Conservation (phyloP, 345 rosid genomes). For the Dipteronia sinensis region DNA sequence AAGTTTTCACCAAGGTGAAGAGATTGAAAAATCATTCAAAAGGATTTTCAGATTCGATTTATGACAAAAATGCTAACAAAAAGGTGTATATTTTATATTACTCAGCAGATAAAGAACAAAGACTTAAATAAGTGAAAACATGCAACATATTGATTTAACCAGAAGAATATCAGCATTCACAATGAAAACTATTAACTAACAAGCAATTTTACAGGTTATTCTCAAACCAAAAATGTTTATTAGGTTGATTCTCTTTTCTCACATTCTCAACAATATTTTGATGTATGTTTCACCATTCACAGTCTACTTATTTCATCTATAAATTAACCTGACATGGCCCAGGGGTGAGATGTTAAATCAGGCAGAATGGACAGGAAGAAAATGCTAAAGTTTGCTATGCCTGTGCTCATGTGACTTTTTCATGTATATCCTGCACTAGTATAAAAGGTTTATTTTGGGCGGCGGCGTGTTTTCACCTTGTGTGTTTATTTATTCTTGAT, state of each 20-base stretch:
- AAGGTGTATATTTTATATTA: not conserved
- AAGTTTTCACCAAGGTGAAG: not conserved
- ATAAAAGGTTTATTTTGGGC: too few relatives aligned
- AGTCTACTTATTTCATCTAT: too few relatives aligned
- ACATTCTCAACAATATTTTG: not conserved
- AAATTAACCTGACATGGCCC: conserved; percentile 4
- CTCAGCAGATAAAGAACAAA: not conserved
- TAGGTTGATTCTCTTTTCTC: not conserved
- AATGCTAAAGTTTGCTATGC: not conserved
- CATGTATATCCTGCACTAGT: not conserved
- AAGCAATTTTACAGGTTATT: not conserved
- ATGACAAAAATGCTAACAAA: not conserved
- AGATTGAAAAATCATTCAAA: not conserved
- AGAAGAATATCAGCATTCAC: not conserved
- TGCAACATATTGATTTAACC: not conserved
- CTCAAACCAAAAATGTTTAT: not conserved
- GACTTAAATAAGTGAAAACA: not conserved
- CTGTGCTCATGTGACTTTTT: not conserved
- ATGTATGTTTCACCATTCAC: not conserved
- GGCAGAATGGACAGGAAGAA: not conserved
- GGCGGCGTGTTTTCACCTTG: too few relatives aligned
- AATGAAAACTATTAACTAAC: not conserved
- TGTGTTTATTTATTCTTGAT: too few relatives aligned
- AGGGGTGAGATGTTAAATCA: not conserved
- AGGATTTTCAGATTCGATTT: not conserved